A percentile compares a stretch with the other conserved stretches of the same genome.
Evolutionary conservation across 805 yeast species (phyloP).

Genomic region (Yarrowia sp.): DNA sequence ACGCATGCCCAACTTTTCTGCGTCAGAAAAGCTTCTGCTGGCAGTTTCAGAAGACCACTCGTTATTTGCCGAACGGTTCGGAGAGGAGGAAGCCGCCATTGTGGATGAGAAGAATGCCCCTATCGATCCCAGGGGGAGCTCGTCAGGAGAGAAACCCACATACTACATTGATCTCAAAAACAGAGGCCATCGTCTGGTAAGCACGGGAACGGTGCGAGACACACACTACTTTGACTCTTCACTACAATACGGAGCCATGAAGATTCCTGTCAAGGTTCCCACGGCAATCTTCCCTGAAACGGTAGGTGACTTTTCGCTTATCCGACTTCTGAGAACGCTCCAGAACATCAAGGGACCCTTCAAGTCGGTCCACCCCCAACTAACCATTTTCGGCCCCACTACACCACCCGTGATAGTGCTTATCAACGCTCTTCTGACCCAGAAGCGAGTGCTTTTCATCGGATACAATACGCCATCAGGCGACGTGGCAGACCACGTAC

Average conservation of each 20-base stretch:
- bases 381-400: constrained; percentile 51
- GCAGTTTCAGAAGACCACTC: constrained; percentile 31
- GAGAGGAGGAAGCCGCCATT: constrained; percentile 14
- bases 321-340: constrained; percentile 35
- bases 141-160: constrained; percentile 25
- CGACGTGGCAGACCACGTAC: constrained; percentile 49
- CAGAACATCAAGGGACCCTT: constrained; percentile 31
- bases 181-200: constrained; percentile 31
- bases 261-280: constrained; percentile 37
- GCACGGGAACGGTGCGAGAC: constrained; percentile 29
- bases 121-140: not conserved
- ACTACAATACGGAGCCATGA: constrained; percentile 33
- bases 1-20: constrained; percentile 34
- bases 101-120: not conserved
- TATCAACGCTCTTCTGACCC: constrained; percentile 52
- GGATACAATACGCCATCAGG: constrained; percentile 51
- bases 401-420: constrained; percentile 54
- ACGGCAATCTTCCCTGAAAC: constrained; percentile 35
- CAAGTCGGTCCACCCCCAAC: constrained; percentile 43
- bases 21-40: constrained; percentile 34
- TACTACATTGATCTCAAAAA: constrained; percentile 33
- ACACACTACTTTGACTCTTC: constrained; percentile 37
- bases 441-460: constrained; percentile 48
- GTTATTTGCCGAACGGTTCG: constrained; percentile 34
- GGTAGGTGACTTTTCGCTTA: constrained; percentile 37